Conservation (phyloP, 163 green algal genomes). For the Prototheca wickerhamii region DNA sequence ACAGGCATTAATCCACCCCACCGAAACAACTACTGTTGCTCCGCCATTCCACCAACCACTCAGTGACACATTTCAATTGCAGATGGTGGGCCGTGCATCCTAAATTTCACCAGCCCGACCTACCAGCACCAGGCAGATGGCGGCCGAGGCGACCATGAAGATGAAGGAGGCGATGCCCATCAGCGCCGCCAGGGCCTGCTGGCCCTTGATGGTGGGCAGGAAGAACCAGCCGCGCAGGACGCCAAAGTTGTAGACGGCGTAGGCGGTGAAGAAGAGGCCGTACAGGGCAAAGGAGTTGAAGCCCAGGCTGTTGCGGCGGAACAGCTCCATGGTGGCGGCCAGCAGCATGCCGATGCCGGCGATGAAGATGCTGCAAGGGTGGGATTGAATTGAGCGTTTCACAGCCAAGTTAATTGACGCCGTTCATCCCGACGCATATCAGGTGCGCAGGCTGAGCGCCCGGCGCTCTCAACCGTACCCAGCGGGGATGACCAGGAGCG, state of each 20-base stretch:
- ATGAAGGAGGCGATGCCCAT: background rate
- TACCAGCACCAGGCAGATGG: background rate
- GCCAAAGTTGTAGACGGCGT: background rate
- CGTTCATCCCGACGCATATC: background rate
- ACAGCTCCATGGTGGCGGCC: background rate
- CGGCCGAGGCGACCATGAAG: background rate
- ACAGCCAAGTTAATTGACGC: too few relatives aligned
- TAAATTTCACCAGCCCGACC: too few relatives aligned
- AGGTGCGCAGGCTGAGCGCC: background rate
- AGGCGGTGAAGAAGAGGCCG: slow-evolving; percentile 1
- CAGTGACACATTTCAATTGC: too few relatives aligned
- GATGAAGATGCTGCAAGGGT: background rate
- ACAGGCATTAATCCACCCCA: too few relatives aligned
- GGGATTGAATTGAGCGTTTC: too few relatives aligned
- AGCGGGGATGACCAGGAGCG: background rate
- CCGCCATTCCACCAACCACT: too few relatives aligned
- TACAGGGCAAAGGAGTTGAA: slow-evolving; percentile 1
- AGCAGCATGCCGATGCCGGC: slow-evolving; percentile 3
- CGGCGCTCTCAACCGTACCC: background rate
- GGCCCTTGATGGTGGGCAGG: background rate
- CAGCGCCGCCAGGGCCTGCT: background rate
- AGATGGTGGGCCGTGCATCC: too few relatives aligned
- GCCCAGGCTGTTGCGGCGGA: slow-evolving; percentile 8
- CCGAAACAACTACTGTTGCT: too few relatives aligned
- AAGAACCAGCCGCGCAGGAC: background rate